Percentiles rank a stretch among this genome's conserved stretches.
phyloP scores from a whole-genome alignment of 345 rosid genomes.

The Nephelium lappaceum region DNA sequence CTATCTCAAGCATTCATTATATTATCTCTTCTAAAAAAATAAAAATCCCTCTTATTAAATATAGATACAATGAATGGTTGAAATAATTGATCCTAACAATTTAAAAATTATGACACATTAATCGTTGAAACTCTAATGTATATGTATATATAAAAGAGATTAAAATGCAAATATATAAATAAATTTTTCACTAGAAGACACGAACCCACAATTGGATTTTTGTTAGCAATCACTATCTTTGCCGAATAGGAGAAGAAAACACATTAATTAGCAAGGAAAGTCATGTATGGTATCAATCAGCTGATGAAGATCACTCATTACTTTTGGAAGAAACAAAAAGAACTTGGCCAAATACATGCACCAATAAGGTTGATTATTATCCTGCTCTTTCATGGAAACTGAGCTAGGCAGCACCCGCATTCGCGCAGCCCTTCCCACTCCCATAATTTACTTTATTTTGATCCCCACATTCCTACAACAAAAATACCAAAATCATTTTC shows the following conservation, averaged over 20 bases:
- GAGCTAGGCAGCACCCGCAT: background rate
- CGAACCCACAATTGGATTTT: too few relatives aligned
- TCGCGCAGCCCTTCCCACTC: background rate
- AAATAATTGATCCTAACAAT: too few relatives aligned
- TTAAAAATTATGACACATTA: too few relatives aligned
- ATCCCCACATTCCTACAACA: background rate
- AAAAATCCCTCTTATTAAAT: too few relatives aligned
- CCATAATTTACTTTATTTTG: too few relatives aligned
- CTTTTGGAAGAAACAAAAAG: background rate
- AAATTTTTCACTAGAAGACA: background rate
- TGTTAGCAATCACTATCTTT: background rate
- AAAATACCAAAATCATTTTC: too few relatives aligned
- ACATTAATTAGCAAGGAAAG: background rate
- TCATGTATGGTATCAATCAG: background rate
- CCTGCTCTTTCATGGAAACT: background rate
- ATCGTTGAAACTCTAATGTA: too few relatives aligned
- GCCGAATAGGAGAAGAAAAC: background rate
- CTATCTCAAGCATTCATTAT: too few relatives aligned
- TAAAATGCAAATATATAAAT: too few relatives aligned
- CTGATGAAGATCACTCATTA: background rate
- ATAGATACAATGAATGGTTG: too few relatives aligned
- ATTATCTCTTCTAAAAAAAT: too few relatives aligned
- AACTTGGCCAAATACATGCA: conserved; percentile 23
- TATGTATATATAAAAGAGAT: too few relatives aligned
- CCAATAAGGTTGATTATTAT: conserved; percentile 24